Percentiles rank a stretch among this genome's conserved stretches.
Conservation (phyloP, 352 stramenopile genomes). For the Pythium monospermum region DNA sequence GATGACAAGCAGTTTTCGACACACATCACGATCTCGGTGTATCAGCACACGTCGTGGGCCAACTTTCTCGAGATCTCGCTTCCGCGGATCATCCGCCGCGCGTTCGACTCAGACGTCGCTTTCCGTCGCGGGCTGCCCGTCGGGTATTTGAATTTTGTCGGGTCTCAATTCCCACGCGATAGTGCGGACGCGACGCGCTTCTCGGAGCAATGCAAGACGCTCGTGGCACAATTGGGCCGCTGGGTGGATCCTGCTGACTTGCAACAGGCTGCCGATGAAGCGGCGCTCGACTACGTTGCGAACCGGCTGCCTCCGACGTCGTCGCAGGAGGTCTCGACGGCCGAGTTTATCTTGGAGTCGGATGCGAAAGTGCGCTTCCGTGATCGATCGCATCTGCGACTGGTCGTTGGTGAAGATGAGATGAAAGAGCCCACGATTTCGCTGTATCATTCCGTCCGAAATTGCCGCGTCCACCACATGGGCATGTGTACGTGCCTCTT, state of each 20-base stretch:
- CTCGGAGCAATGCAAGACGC: constrained; percentile 31
- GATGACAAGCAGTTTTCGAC: constrained; percentile 76
- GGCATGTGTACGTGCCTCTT: constrained; percentile 59
- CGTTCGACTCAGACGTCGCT: constrained; percentile 68
- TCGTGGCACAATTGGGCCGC: constrained; percentile 45
- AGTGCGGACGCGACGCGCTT: constrained; percentile 43
- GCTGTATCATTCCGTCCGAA: constrained; percentile 66
- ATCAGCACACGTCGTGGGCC: constrained; percentile 85
- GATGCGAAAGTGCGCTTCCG: constrained; percentile 54
- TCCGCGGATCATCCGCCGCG: constrained; percentile 66
- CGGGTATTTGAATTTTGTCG: constrained; percentile 71
- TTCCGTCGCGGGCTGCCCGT: constrained; percentile 72
- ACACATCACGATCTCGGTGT: constrained; percentile 85
- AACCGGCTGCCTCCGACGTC: constrained; percentile 61
- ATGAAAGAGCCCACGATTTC: constrained; percentile 53
- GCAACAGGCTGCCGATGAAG: constrained; percentile 68
- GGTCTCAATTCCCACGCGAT: constrained; percentile 52
- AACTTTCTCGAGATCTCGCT: constrained; percentile 84
- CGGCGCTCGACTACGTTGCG: constrained; percentile 66
- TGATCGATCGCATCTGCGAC: constrained; percentile 59
- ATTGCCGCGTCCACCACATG: constrained; percentile 84
- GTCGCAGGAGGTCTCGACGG: constrained; percentile 9
- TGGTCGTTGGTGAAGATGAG: constrained; percentile 62
- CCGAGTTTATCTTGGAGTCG: constrained; percentile 39
- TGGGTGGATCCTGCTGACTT: constrained; percentile 50